Conservation (phyloP, 768 basidiomycete genomes). For the Suillus subluteus region DNA sequence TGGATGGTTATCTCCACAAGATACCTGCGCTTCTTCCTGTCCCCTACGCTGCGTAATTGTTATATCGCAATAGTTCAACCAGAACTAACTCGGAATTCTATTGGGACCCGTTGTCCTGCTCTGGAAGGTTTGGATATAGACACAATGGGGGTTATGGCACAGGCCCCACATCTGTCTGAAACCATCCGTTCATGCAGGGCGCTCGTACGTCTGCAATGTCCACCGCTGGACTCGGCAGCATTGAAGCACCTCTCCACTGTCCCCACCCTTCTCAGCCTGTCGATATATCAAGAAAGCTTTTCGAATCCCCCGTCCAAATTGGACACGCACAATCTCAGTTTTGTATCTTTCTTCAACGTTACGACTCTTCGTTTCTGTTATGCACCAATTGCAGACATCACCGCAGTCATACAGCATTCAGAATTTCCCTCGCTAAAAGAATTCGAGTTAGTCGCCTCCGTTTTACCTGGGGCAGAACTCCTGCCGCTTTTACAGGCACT, state of each 20-base stretch:
- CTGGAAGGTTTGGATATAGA: background rate
- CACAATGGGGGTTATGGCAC: background rate
- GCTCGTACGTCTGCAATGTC: background rate
- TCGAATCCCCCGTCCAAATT: background rate
- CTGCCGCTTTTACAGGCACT: background rate
- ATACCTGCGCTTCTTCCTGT: background rate
- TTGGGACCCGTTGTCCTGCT: background rate
- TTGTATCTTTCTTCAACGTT: background rate
- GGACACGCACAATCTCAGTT: background rate
- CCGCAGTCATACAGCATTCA: background rate
- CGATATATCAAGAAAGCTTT: background rate
- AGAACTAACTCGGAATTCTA: background rate
- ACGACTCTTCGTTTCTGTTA: background rate
- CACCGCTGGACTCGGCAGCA: background rate
- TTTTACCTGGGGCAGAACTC: background rate
- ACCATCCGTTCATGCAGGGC: background rate
- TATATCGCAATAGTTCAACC: background rate
- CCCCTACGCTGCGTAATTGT: background rate
- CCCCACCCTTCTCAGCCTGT: background rate
- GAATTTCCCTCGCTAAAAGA: background rate
- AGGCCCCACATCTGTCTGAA: background rate
- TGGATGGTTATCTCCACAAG: background rate
- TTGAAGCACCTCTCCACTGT: background rate
- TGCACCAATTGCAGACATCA: background rate
- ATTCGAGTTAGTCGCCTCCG: background rate